Base-by-base conservation (phyloP, 23 red algal species). In the Gracilaria gracilis region DNA sequence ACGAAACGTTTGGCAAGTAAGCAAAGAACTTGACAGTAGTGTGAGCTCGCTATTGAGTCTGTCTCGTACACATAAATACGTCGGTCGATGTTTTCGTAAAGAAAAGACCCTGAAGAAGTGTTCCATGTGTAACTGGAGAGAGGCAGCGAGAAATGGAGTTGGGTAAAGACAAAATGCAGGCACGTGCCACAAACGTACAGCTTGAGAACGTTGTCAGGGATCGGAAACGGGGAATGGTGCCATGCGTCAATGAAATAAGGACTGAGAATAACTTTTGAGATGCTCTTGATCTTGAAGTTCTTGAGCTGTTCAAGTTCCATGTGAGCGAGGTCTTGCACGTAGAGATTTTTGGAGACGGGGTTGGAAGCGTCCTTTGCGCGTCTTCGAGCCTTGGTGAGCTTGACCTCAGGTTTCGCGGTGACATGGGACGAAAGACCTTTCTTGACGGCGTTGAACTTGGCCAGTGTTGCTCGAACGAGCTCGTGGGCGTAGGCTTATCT, bases 1-100 rank as follows among this genome's bases (percentile, higher is more conserved):
- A 97, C 73, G 80, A 97, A 97, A 54, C 93, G 91, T 32, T 97
- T 97, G 7, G 65, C 89, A 28, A 97, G 70, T 34, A 90, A 75
- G 72, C 90, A 93, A 29, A 97, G 77, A 7, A 57, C 47, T 59
- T 90, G 90, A 57, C 88, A 97, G 79, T 97, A 97, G 38, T 54
- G 37, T 13, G 35, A 46, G 59, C 72, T 88, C 24, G 83, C 50
- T 37, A 80, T 42, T 21, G 90, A 85, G 64, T 97, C 95, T 46
- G 94, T 66, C 66, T 97, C 95, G 55, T 91, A 97, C 0, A 97
- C 88, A 32, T 29, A 38, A 57, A 96, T 47, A 15, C 23, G 24
- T 11, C 37, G 70, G 20, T 57, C 48, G 0, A 35, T 44, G 51
- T 97, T 84, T 42, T 79, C 32, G 44, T 97, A 97, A 16, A 97